Percentiles rank a stretch among this genome's conserved stretches.
Conservation (phyloP, 768 basidiomycete species). For the Erythrobasidium yunnanense region DNA sequence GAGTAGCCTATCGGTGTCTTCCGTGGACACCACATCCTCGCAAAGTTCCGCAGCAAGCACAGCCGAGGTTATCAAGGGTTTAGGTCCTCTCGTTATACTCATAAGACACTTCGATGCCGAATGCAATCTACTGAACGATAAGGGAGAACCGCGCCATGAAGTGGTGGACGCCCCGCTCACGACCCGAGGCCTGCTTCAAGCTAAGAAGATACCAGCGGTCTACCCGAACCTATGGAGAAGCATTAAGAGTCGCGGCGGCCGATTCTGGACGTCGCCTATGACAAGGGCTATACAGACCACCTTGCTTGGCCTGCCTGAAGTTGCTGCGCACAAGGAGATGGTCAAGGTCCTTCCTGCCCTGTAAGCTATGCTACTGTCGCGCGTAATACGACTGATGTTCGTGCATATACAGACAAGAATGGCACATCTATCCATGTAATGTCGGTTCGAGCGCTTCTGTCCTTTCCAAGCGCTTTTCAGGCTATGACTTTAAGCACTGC, state of each 20-base stretch:
- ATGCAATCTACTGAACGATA: background rate
- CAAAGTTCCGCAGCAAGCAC: no score
- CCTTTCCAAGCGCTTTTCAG: background rate
- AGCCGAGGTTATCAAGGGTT: constrained; percentile 54
- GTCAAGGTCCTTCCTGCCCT: background rate
- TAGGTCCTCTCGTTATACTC: background rate
- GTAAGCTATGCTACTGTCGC: background rate
- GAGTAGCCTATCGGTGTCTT: no score
- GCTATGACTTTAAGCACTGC: background rate
- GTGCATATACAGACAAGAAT: background rate
- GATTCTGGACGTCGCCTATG: background rate
- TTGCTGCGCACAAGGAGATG: background rate
- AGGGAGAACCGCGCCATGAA: background rate
- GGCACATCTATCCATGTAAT: background rate
- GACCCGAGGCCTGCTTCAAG: background rate
- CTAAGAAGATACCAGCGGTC: background rate
- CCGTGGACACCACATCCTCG: no score
- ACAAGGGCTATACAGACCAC: background rate
- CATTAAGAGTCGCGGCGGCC: background rate
- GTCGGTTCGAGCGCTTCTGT: background rate
- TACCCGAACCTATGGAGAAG: background rate
- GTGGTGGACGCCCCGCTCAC: background rate
- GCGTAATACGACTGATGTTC: background rate
- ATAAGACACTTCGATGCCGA: background rate
- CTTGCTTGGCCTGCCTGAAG: background rate